Evolutionary conservation across 2,329 filamentous ascomycete genomes (phyloP), one percentile per base, ranked within the genome.

Genomic region (Hysterium pulicare): DNA sequence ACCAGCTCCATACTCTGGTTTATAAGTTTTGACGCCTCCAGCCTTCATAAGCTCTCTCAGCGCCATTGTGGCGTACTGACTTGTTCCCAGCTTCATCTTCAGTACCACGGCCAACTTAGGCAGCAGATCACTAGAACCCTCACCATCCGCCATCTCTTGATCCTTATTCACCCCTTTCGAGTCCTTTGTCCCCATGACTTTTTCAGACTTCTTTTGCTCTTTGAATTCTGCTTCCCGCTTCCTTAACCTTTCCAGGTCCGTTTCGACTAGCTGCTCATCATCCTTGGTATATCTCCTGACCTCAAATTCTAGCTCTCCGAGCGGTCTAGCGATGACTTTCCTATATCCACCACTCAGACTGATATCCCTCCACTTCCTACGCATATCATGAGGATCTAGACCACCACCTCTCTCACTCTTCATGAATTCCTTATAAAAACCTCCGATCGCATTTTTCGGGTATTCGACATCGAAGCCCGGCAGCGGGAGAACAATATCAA

Each of bases 381-480:
- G 83, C 93, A 98, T 97, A 49, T 89, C 77, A 58, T 84, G 78
- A 1, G 93, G 91, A 63, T 95, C 83, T 10, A 98, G 74, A 1
- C 74, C 71, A 9, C 91, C 91, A 47, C 93, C 90, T 48, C 81
- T 78, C 36, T 86, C 78, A 39, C 78, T 85, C 23, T 71, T 79
- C 94, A 98, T 98, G 69, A 96, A 94, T 2, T 81, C 76, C 49
- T 78, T 77, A 70, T 97, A 98, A 64, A 85, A 95, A 3, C 81
- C 75, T n/a, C 86, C 88, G 48, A 95, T 81, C 26, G 81, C 81
- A 64, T 98, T 97, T 17, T 75, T 63, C 0, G 93, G 93, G 61
- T 97, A 98, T 26, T 87, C 67, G 30, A 97, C 80, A 55, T 95
- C 90, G 70, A 83, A 96, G 15, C 93, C 93, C 0, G 93, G 93